A percentile compares a stretch with the other conserved stretches of the same genome.
Conservation (phyloP, 768 basidiomycete species). For the Podaxis sp. region DNA sequence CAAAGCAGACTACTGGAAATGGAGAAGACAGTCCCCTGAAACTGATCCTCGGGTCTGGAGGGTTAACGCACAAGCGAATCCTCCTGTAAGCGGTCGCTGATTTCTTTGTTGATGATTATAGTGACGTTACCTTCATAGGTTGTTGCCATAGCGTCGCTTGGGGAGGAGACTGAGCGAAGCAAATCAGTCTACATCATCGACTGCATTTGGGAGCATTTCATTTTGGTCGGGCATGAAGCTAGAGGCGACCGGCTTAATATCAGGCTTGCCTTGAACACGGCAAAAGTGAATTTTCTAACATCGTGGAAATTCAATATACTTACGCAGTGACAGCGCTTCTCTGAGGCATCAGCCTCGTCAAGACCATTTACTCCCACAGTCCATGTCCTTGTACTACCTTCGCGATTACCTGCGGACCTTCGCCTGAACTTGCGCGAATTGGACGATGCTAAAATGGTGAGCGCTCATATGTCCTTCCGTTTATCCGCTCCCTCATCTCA, state of each 20-base stretch:
- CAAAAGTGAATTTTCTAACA: slow-evolving; percentile 42
- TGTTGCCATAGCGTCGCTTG: slow-evolving; percentile 41
- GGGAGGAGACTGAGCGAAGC: slow-evolving; percentile 35
- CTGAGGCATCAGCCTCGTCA: slow-evolving; percentile 44
- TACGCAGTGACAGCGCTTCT: slow-evolving; percentile 46
- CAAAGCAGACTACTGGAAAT: slow-evolving; percentile 81
- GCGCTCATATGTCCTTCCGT: slow-evolving; percentile 24
- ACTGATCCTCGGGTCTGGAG: slow-evolving; percentile 60
- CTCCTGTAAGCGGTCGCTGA: slow-evolving; percentile 36
- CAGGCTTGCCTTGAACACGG: slow-evolving; percentile 55
- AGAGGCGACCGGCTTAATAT: slow-evolving; percentile 61
- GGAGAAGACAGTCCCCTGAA: slow-evolving; percentile 47
- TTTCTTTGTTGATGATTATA: background rate
- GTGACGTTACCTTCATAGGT: slow-evolving; percentile 39
- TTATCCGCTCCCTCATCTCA: slow-evolving; percentile 13
- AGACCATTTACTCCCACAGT: slow-evolving; percentile 74
- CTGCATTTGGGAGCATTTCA: slow-evolving; percentile 79
- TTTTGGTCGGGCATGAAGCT: slow-evolving; percentile 69
- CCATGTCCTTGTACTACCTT: slow-evolving; percentile 74
- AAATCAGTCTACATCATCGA: slow-evolving; percentile 65
- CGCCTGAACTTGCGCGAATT: slow-evolving; percentile 66
- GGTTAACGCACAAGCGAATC: slow-evolving; percentile 40
- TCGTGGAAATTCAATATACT: background rate
- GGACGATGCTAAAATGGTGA: slow-evolving; percentile 60
- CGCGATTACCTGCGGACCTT: slow-evolving; percentile 72